These are phyloP conservation scores for Pseudofabraea citricarpa DNA, from an alignment of 2,329 filamentous ascomycete species.

Conservation along the genomic window DNA sequence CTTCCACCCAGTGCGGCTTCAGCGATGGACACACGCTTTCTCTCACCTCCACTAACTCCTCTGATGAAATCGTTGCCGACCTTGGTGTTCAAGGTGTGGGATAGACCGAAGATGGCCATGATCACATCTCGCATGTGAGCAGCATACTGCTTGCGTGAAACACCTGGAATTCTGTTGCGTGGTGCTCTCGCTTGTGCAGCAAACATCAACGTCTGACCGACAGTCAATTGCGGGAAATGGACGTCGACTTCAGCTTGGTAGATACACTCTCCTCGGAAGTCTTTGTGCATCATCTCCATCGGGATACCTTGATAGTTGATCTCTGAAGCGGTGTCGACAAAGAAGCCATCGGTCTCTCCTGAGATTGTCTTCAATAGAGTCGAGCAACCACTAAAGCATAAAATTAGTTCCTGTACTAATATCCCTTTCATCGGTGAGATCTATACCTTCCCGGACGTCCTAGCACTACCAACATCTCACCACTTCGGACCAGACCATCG, in stretches of 20 bases:
- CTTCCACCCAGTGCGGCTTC: constrained; percentile 62
- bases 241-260: constrained; percentile 75
- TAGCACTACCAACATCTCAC: constrained; percentile 66
- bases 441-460: constrained; percentile 55
- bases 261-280: constrained; percentile 62
- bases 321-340: constrained; percentile 41
- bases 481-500: constrained; percentile 57
- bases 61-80: constrained; percentile 72
- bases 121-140: constrained; percentile 51
- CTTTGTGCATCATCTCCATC: constrained; percentile 44
- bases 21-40: constrained; percentile 77
- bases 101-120: constrained; percentile 66
- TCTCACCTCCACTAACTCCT: constrained; percentile 66
- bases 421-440: neutral
- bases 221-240: constrained; percentile 74
- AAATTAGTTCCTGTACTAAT: neutral
- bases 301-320: constrained; percentile 58
- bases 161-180: constrained; percentile 56
- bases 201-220: constrained; percentile 69
- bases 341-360: constrained; percentile 51
- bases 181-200: constrained; percentile 67
- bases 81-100: constrained; percentile 67
- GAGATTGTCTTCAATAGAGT: constrained; percentile 57
- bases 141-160: constrained; percentile 53
- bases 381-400: constrained; percentile 49